A percentile compares a stretch with the other conserved stretches of the same genome.
These are phyloP conservation scores for Venturiaceae sp. DNA, from an alignment of 2,329 filamentous ascomycete genomes.

Conservation along the genomic window DNA sequence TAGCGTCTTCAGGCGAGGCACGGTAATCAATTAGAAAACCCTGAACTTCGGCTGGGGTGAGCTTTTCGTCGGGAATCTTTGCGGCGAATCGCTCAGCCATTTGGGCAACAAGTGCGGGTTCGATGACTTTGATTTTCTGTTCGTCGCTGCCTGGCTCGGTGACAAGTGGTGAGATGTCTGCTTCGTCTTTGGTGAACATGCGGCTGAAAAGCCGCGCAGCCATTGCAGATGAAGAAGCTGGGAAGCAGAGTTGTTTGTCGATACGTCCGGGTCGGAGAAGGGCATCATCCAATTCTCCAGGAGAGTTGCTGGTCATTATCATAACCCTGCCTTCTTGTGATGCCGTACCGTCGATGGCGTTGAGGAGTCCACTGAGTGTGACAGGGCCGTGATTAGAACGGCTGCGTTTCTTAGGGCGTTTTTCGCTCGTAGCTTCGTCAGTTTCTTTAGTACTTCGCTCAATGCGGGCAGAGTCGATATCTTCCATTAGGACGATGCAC, in stretches of 20 bases:
- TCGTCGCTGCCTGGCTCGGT: neutral
- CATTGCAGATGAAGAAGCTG: neutral
- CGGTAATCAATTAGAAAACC: slow-evolving; percentile 6
- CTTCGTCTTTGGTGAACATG: slow-evolving; percentile 2
- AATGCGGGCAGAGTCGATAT: slow-evolving; percentile 8
- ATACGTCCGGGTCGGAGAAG: slow-evolving; percentile 16
- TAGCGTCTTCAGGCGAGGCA: neutral
- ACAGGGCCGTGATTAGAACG: neutral
- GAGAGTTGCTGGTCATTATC: slow-evolving; percentile 20
- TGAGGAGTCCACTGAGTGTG: slow-evolving; percentile 15
- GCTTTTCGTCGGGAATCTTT: slow-evolving; percentile 17
- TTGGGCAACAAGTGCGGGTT: neutral
- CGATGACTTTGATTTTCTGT: slow-evolving; percentile 3
- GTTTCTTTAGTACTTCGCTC: neutral
- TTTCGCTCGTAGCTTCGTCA: neutral
- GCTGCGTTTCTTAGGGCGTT: neutral
- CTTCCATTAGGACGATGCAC: slow-evolving; percentile 22
- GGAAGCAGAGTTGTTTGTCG: slow-evolving; percentile 8
- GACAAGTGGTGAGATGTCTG: neutral
- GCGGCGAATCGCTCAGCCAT: slow-evolving; percentile 17
- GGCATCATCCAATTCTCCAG: slow-evolving; percentile 15
- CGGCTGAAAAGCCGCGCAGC: neutral
- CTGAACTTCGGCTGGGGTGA: slow-evolving; percentile 21
- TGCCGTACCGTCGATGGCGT: slow-evolving; percentile 16
- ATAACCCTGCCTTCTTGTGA: slow-evolving; percentile 16